Percentiles rank a stretch among this genome's conserved stretches.
These are phyloP conservation scores for Hypoxylon perforatum DNA, from an alignment of 495 filamentous ascomycete genomes.

Conservation along the genomic window DNA sequence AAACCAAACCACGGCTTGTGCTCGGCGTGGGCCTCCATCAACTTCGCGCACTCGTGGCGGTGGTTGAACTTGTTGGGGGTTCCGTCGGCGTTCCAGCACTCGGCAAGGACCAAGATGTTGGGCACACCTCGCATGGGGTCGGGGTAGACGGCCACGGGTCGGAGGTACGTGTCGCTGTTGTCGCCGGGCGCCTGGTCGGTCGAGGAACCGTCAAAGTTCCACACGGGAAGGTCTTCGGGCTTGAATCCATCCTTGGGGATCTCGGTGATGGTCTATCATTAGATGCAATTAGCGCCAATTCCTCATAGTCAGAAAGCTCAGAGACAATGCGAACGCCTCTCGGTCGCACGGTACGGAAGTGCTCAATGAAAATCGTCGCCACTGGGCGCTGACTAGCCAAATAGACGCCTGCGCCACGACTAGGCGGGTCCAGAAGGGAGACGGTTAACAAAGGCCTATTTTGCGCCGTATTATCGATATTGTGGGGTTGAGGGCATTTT, in stretches of 20 bases:
- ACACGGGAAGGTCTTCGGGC: constrained; percentile 90
- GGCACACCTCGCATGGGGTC: constrained; percentile 85
- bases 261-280: constrained; percentile 79
- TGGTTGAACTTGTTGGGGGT: constrained; percentile 99
- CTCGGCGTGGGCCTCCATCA: constrained; percentile 87
- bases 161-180: constrained; percentile 98
- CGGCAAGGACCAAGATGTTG: constrained; percentile 93
- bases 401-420: constrained; percentile 28
- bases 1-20: constrained; percentile 97
- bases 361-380: constrained; percentile 10
- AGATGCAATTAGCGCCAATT: constrained; percentile 28
- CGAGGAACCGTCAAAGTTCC: constrained; percentile 99
- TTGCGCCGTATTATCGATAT: constrained; percentile 3
- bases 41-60: constrained; percentile 85
- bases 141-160: constrained; percentile 88
- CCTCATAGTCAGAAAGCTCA: constrained; percentile 21
- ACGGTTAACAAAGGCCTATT: constrained; percentile 27
- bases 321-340: constrained; percentile 8
- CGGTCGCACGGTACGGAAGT: not conserved
- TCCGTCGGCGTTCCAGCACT: constrained; percentile 97
- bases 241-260: constrained; percentile 61
- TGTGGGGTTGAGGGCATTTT: constrained; percentile 25
- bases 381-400: constrained; percentile 33
- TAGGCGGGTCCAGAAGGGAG: constrained; percentile 25
- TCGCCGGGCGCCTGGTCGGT: constrained; percentile 94